These are phyloP conservation scores for Gentiana dahurica DNA, from an alignment of 257 asterid species.

Conservation along the genomic window DNA sequence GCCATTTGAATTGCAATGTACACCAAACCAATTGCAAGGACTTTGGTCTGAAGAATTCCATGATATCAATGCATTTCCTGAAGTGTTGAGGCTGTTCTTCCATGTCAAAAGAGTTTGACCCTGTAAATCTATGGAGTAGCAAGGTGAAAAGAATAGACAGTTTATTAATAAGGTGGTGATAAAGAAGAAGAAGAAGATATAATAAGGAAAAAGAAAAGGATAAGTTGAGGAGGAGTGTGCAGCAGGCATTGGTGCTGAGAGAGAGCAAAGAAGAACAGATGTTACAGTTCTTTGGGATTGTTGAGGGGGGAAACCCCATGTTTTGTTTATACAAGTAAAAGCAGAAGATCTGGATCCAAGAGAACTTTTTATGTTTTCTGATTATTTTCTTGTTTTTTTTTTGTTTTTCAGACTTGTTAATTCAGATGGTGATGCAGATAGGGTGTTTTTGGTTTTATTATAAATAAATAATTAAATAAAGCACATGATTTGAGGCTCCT, in stretches of 20 bases:
- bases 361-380: constrained; percentile 36
- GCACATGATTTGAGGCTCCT: neutral
- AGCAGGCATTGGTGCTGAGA: constrained; percentile 56
- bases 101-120: constrained; percentile 63
- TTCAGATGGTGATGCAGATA: constrained; percentile 31
- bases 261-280: constrained; percentile 21
- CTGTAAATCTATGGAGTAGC: constrained; percentile 49
- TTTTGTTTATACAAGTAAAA: constrained; percentile 57
- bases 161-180: constrained; percentile 12
- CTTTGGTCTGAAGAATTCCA: constrained; percentile 45
- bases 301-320: constrained; percentile 61
- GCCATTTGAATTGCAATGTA: constrained; percentile 49
- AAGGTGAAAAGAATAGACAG: constrained; percentile 26
- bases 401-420: constrained; percentile 22
- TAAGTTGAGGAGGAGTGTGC: constrained; percentile 9
- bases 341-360: constrained; percentile 80
- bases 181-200: constrained; percentile 7
- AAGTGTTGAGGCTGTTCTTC: constrained; percentile 44
- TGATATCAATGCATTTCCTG: constrained; percentile 30
- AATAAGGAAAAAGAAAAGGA: constrained; percentile 18
- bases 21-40: constrained; percentile 83
- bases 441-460: constrained; percentile 29
- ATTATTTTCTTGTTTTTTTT: constrained; percentile 40
- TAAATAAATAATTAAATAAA: neutral
- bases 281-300: constrained; percentile 30